Evolutionary conservation across 2,329 filamentous ascomycete genomes (phyloP), one percentile per base, ranked within the genome.

Genomic region (Diaporthe sp.): DNA sequence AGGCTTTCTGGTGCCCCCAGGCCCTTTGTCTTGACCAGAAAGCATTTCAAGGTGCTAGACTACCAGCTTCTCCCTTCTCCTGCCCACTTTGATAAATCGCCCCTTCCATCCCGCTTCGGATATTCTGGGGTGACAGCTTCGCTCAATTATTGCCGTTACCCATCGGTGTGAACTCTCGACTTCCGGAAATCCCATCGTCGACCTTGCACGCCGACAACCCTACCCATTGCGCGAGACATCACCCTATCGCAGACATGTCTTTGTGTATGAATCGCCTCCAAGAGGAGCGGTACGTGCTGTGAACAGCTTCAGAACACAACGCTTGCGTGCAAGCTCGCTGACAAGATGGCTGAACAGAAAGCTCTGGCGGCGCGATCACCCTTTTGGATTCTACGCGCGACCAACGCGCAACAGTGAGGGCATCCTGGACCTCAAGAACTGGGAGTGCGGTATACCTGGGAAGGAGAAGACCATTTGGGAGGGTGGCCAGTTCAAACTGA

Each of bases 401-500:
- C 97, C 97, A 17, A 88, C 92, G 77, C 94, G 96, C 79, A 96
- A 92, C 77, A 84, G 92, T 25, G 90, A 95, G 78, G 96, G 95
- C 72, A 91, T 95, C 1, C 89, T 98, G 70, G 97, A 99, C 82
- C 88, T 99, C 77, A 98, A 98, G 89, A 91, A 92, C 77, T 99
- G 97, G 97, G 96, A 98, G 80, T 98, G 97, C 81, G 96, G 96
- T 57, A 94, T 99, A 57, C 97, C 97, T 4, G 97, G 97, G 81
- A 98, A 98, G 83, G 93, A 97, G 76, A 97, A 97, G 87, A 99
- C 97, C 0, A 92, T 98, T 30, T 99, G 97, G 97, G 96, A 97
- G 81, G 96, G 96, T n/a, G 97, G 97, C 2, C 86, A 98, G 15
- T 98, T 98, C 87, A 99, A 98, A 87, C 87, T 99, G 75, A 95